These are phyloP conservation scores for Daldinia loculata DNA, from an alignment of 495 filamentous ascomycete genomes.

Conservation along the genomic window DNA sequence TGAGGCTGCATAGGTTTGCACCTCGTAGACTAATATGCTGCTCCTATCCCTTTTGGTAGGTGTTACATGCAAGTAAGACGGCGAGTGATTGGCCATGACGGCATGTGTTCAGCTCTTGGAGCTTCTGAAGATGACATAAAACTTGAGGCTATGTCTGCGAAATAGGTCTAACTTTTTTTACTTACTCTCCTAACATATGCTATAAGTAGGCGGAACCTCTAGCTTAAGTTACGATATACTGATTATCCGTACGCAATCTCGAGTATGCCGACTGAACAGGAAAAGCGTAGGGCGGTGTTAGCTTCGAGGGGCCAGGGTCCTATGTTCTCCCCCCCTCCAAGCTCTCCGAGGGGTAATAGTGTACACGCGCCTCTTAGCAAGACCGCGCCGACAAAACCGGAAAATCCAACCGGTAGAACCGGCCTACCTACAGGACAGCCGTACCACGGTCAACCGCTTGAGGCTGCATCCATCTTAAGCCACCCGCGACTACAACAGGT, in stretches of 20 bases:
- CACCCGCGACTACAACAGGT: slow-evolving; percentile 36
- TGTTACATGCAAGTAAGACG: not conserved
- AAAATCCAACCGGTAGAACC: not conserved
- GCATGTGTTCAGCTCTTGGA: not conserved
- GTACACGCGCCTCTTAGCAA: not conserved
- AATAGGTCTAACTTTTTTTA: not conserved
- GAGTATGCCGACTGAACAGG: slow-evolving; percentile 5
- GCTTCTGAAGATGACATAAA: not conserved
- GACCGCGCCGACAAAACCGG: not conserved
- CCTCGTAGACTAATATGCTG: not conserved
- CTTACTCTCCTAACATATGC: not conserved
- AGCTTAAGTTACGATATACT: not conserved
- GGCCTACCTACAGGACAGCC: not conserved
- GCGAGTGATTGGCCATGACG: not conserved
- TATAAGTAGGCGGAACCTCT: not conserved
- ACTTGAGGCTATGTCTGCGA: not conserved
- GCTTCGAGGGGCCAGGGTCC: not conserved
- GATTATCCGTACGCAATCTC: not conserved
- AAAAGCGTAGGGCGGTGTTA: not conserved
- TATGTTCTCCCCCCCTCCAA: not conserved
- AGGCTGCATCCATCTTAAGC: slow-evolving; percentile 29
- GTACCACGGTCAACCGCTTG: slow-evolving; percentile 14
- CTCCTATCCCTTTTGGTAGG: not conserved
- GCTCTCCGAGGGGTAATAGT: not conserved
- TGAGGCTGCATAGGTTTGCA: not conserved